These are phyloP conservation scores for Aspergillus ostianus DNA, from an alignment of 495 filamentous ascomycete species.

Conservation along the genomic window DNA sequence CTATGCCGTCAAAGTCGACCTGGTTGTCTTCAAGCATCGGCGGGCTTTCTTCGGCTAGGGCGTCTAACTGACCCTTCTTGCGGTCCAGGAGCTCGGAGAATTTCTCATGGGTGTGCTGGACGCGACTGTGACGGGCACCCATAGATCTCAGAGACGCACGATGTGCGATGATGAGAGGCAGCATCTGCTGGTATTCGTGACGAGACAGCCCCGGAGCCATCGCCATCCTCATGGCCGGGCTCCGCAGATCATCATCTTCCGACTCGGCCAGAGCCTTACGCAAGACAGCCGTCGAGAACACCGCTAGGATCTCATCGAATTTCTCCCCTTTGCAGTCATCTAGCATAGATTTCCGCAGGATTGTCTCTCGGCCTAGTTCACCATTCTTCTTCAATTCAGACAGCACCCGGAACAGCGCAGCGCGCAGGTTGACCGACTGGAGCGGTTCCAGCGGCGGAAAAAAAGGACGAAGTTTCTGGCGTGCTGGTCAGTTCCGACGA, in stretches of 20 bases:
- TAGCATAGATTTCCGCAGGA: slow-evolving; percentile 84
- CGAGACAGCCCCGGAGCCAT: slow-evolving; percentile 58
- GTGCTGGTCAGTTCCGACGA: slow-evolving; percentile 12
- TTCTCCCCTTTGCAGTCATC: slow-evolving; percentile 87
- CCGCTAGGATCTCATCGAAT: slow-evolving; percentile 73
- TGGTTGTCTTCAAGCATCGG: slow-evolving; percentile 31
- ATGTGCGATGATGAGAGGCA: slow-evolving; percentile 71
- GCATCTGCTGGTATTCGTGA: slow-evolving; percentile 57
- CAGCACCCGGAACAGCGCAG: slow-evolving; percentile 74
- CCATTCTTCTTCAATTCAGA: slow-evolving; percentile 85
- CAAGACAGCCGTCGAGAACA: slow-evolving; percentile 77
- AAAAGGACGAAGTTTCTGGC: slow-evolving; percentile 81
- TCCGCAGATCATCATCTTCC: slow-evolving; percentile 28
- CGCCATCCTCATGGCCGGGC: slow-evolving; percentile 58
- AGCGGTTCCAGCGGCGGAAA: slow-evolving; percentile 84
- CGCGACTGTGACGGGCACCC: slow-evolving; percentile 37
- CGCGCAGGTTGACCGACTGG: slow-evolving; percentile 83
- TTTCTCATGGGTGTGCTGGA: slow-evolving; percentile 53
- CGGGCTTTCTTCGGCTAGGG: slow-evolving; percentile 24
- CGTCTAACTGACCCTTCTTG: slow-evolving; percentile 47
- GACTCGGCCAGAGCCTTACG: slow-evolving; percentile 60
- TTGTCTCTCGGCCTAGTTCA: slow-evolving; percentile 69
- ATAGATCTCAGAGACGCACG: slow-evolving; percentile 56
- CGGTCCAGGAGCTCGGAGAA: slow-evolving; percentile 59
- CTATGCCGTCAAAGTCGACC: slow-evolving; percentile 32